Evolutionary conservation across 2,329 filamentous ascomycete species (phyloP), one percentile per base, ranked within the genome.

Genomic region (Amauroascus verrucosus): DNA sequence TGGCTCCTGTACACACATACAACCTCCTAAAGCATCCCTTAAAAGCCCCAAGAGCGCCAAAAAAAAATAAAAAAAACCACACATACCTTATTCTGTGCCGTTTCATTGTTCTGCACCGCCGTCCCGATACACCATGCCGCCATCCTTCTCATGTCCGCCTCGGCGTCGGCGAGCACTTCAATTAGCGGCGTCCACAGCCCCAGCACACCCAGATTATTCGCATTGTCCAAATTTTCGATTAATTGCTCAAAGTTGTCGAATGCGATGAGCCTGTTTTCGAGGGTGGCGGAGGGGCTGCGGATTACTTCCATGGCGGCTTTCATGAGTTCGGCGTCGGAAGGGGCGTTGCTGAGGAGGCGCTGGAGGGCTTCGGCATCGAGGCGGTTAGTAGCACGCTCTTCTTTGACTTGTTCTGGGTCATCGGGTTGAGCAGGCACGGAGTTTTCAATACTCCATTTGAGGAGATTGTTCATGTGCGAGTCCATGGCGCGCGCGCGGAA

Each of bases 191-290:
- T 78, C 93, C 93, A 98, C 30, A 97, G 77, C 6, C 79, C 78
- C 18, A 96, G 74, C 26, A 79, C 79, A 59, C 83, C 83, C 61
- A 98, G 80, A 72, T 96, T 94, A 75, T 97, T 98, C 55, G 93
- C 91, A 69, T 98, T 98, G 76, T 98, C 93, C 62, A 97, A 82
- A 58, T 81, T 83, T 75, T 96, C 89, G 63, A 96, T 85, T 55
- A 95, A 76, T 70, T 95, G 88, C 73, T 95, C 90, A 58, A 96
- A 85, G 73, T 96, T 95, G 78, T 95, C 90, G 70, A 95, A 94
- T 35, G 90, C 90, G 54, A 83, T 80, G 51, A 94, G 72, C 68
- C 87, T 88, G 70, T 88, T 81, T 41, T 88, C 84, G 48, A 91
- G 76, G 3, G 80, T 78, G 53, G 85, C 74, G 54, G 84, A 77